A percentile compares a stretch with the other conserved stretches of the same genome.
Conservation (phyloP, 768 basidiomycete genomes). For the Tricholoma saponaceum region DNA sequence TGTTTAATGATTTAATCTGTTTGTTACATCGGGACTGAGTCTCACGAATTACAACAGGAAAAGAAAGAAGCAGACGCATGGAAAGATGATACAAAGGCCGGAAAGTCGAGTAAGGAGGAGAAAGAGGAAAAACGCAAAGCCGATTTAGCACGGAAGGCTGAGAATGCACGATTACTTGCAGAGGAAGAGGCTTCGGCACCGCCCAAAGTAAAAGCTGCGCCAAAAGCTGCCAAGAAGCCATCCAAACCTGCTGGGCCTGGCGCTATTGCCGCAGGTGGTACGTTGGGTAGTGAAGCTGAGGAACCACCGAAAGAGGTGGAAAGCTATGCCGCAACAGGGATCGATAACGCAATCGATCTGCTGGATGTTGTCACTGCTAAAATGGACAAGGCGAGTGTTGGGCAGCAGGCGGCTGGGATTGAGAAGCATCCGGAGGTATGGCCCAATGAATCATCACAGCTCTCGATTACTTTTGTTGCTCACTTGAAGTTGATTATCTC, state of each 20-base stretch:
- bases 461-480: constrained; percentile 1
- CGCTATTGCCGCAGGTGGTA: constrained; percentile 75
- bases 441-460: not conserved
- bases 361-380: constrained; percentile 87
- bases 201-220: constrained; percentile 55
- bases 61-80: constrained; percentile 66
- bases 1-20: constrained; percentile 1
- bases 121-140: constrained; percentile 79
- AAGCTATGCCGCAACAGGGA: constrained; percentile 78
- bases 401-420: constrained; percentile 79
- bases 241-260: constrained; percentile 78
- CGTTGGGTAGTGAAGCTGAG: constrained; percentile 22
- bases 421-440: constrained; percentile 90
- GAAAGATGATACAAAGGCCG: constrained; percentile 56
- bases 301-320: constrained; percentile 41
- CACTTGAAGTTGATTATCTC: constrained; percentile 9
- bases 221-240: constrained; percentile 59
- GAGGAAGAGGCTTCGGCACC: constrained; percentile 73
- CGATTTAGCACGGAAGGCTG: constrained; percentile 82
- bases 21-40: not conserved
- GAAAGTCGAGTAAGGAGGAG: constrained; percentile 63
- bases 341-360: constrained; percentile 88
- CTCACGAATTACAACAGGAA: constrained; percentile 42
- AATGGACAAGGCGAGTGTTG: constrained; percentile 89
- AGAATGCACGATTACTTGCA: constrained; percentile 80